Evolutionary conservation across 768 basidiomycete species (phyloP).

Genomic region (Rhodosporidiobolus sp.): DNA sequence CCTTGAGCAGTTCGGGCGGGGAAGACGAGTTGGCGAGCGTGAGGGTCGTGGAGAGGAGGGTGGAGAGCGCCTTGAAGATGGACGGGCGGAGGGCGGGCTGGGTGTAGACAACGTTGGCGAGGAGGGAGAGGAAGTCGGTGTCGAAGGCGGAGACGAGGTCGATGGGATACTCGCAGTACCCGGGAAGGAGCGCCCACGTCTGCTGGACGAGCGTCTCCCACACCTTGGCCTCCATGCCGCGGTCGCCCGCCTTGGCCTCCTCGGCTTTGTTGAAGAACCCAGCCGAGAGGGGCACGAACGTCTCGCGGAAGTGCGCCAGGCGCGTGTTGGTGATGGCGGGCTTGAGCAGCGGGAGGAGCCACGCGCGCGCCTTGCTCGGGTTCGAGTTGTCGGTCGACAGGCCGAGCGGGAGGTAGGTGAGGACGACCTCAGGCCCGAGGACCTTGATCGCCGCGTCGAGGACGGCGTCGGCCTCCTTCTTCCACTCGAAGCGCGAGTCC

Average conservation of each 20-base stretch:
- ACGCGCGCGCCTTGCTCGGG: slow-evolving; percentile 59
- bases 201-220: slow-evolving; percentile 92
- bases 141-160: slow-evolving; percentile 74
- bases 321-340: slow-evolving; percentile 70
- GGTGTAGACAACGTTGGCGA: slow-evolving; percentile 87
- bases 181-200: slow-evolving; percentile 85
- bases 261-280: slow-evolving; percentile 84
- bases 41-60: slow-evolving; percentile 75
- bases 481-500: slow-evolving; percentile 81
- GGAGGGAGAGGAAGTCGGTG: slow-evolving; percentile 74
- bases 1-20: slow-evolving; percentile 48
- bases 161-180: slow-evolving; percentile 78
- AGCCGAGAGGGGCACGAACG: slow-evolving; percentile 92
- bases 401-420: slow-evolving; percentile 75
- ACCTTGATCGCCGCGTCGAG: slow-evolving; percentile 77
- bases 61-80: slow-evolving; percentile 74
- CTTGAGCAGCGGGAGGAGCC: slow-evolving; percentile 79
- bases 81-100: slow-evolving; percentile 78
- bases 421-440: slow-evolving; percentile 75
- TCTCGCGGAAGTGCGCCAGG: slow-evolving; percentile 76
- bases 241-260: slow-evolving; percentile 59
- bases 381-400: slow-evolving; percentile 67
- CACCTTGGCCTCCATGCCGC: slow-evolving; percentile 75
- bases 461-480: slow-evolving; percentile 76
- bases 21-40: slow-evolving; percentile 55